Percentiles rank a stretch among this genome's conserved stretches.
Conservation (phyloP, 768 basidiomycete species). For the Fibroporia radiculosa region DNA sequence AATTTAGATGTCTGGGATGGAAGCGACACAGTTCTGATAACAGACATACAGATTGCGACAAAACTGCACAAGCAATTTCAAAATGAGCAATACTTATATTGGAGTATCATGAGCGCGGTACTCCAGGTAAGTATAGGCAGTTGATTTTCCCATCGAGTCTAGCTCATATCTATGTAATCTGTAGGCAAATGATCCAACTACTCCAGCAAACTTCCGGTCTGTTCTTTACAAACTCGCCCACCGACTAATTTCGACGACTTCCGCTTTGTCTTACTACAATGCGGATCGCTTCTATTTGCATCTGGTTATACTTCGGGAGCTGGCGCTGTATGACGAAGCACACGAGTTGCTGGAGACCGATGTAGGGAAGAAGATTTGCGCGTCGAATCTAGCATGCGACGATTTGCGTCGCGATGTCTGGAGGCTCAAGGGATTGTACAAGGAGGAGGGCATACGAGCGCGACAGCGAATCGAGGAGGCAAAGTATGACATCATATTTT, state of each 20-base stretch:
- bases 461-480: constrained; percentile 50
- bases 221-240: constrained; percentile 75
- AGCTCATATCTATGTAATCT: background rate
- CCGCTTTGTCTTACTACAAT: constrained; percentile 52
- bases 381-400: constrained; percentile 65
- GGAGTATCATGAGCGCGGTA: constrained; percentile 73
- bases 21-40: no score
- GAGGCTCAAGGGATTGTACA: constrained; percentile 43
- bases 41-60: constrained; percentile 53
- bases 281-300: constrained; percentile 78
- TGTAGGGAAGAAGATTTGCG: constrained; percentile 57
- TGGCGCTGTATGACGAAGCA: constrained; percentile 65
- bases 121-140: constrained; percentile 48
- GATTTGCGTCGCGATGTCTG: constrained; percentile 70
- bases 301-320: constrained; percentile 60
- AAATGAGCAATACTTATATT: constrained; percentile 74
- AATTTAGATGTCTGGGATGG: no score
- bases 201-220: constrained; percentile 51
- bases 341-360: constrained; percentile 61
- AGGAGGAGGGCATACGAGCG: constrained; percentile 58
- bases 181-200: constrained; percentile 64
- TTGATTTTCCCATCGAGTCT: background rate
- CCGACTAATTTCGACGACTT: constrained; percentile 56
- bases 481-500: constrained; percentile 33
- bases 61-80: constrained; percentile 82